Evolutionary conservation across 345 rosid species (phyloP).

Genomic region (Microcos paniculata): DNA sequence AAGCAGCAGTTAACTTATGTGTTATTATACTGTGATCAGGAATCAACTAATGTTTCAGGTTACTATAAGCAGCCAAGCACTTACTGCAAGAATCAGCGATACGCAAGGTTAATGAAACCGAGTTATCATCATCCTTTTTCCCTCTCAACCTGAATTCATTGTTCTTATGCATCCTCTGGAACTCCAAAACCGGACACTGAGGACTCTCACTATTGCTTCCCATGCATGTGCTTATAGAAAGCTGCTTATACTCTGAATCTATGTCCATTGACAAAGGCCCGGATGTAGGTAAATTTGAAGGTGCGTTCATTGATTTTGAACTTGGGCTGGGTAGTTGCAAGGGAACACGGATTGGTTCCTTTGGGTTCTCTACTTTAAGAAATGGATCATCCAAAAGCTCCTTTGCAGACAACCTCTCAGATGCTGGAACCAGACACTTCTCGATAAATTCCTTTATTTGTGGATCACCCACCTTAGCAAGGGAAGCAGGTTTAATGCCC

Average conservation of each 20-base stretch:
- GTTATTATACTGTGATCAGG: not conserved
- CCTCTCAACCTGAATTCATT: constrained; percentile 54
- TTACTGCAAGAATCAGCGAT: constrained; percentile 54
- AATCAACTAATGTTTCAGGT: not conserved
- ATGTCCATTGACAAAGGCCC: constrained; percentile 57
- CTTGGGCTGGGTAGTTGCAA: constrained; percentile 26
- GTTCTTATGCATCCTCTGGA: constrained; percentile 40
- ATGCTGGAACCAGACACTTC: constrained; percentile 63
- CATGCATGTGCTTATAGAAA: constrained; percentile 36
- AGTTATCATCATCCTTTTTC: constrained; percentile 44
- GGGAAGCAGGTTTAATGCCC: constrained; percentile 75
- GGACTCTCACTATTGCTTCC: constrained; percentile 46
- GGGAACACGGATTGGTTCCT: constrained; percentile 32
- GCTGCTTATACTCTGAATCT: constrained; percentile 48
- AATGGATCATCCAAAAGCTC: constrained; percentile 65
- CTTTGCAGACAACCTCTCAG: constrained; percentile 57
- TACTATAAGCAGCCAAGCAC: constrained; percentile 25
- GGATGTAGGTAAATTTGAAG: constrained; percentile 25
- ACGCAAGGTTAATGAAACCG: constrained; percentile 52
- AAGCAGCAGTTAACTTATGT: not conserved
- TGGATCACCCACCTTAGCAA: constrained; percentile 50
- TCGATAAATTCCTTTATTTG: constrained; percentile 51
- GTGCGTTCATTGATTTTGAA: constrained; percentile 21
- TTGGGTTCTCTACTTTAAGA: constrained; percentile 40
- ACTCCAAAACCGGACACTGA: constrained; percentile 38